phyloP scores from a whole-genome alignment of 2,329 filamentous ascomycete species.

The Fusarium compactum region DNA sequence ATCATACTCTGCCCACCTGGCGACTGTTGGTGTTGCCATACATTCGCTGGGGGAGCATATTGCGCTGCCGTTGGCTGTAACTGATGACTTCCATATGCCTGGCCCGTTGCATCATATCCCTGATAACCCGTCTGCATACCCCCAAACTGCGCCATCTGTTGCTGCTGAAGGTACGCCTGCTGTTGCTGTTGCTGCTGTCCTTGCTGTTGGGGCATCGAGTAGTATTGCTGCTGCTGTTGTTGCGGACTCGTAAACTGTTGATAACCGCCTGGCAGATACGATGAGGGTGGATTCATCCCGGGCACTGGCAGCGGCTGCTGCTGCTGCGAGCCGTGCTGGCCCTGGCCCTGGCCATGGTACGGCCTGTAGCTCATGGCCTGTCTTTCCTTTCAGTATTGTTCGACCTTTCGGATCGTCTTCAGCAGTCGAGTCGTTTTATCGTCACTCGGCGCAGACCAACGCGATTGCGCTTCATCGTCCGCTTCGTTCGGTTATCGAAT shows the following conservation, averaged over 20 bases:
- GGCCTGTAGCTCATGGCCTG: slow-evolving; percentile 54
- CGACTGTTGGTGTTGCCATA: slow-evolving; percentile 53
- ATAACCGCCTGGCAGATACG: slow-evolving; percentile 38
- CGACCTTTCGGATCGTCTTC: slow-evolving; percentile 12
- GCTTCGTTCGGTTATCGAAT: slow-evolving; percentile 10
- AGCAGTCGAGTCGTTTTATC: slow-evolving; percentile 40
- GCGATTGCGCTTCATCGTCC: slow-evolving; percentile 47
- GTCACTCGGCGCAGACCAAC: slow-evolving; percentile 48
- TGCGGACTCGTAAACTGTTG: slow-evolving; percentile 49
- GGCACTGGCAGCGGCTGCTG: slow-evolving; percentile 41
- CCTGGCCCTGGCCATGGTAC: slow-evolving; percentile 48
- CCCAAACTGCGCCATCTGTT: slow-evolving; percentile 44
- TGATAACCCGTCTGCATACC: slow-evolving; percentile 42
- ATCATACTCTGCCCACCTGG: slow-evolving; percentile 41
- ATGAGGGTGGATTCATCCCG: slow-evolving; percentile 38
- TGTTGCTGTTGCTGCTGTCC: slow-evolving; percentile 47
- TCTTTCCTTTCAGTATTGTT: slow-evolving; percentile 24
- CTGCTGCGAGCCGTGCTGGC: slow-evolving; percentile 47
- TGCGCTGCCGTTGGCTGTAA: slow-evolving; percentile 43
- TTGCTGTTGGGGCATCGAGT: slow-evolving; percentile 42
- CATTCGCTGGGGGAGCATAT: slow-evolving; percentile 46
- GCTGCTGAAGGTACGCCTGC: slow-evolving; percentile 44
- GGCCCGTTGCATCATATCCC: slow-evolving; percentile 40
- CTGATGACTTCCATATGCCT: slow-evolving; percentile 38
- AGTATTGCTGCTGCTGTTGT: slow-evolving; percentile 45